Percentiles rank a stretch among this genome's conserved stretches.
Conservation (phyloP, 371 early-diverging fungal species). For the Mucor indicus region DNA sequence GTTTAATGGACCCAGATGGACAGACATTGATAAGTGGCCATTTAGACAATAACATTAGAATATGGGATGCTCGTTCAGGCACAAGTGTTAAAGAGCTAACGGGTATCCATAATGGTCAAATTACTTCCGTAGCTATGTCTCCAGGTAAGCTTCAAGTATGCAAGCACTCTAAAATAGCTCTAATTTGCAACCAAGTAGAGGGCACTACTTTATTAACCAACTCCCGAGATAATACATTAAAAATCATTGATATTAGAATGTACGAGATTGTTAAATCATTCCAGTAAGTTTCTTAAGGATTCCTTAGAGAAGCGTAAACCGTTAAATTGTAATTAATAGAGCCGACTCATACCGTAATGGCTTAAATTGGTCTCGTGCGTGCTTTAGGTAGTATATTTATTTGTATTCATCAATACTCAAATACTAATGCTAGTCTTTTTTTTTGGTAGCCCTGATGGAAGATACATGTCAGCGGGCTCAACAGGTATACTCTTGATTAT, state of each 20-base stretch:
- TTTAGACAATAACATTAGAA: constrained; percentile 84
- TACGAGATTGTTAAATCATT: constrained; percentile 71
- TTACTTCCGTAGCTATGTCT: constrained; percentile 79
- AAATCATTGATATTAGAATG: constrained; percentile 77
- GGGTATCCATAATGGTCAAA: constrained; percentile 83
- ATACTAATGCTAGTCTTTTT: no score
- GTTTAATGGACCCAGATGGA: constrained; percentile 82
- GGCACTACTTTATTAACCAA: constrained; percentile 78
- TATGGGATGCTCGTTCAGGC: constrained; percentile 90
- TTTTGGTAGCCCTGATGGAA: constrained; percentile 75
- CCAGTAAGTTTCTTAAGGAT: constrained; percentile 34
- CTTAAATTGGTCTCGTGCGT: constrained; percentile 86
- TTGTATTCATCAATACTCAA: no score
- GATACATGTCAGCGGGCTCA: constrained; percentile 80
- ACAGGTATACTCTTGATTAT: constrained; percentile 34
- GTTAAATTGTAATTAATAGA: constrained; percentile 34
- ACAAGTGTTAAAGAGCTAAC: constrained; percentile 79
- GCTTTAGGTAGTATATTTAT: constrained; percentile 59
- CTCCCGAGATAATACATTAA: constrained; percentile 90
- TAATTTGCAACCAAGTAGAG: constrained; percentile 38
- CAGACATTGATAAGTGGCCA: constrained; percentile 87
- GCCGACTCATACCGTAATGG: constrained; percentile 78
- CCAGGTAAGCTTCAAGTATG: constrained; percentile 46
- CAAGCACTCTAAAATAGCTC: neutral
- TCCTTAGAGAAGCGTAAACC: neutral